Percentiles rank a stretch among this genome's conserved stretches.
These are phyloP conservation scores for Cyanodermella asteris DNA, from an alignment of 2,329 filamentous ascomycete genomes.

Conservation along the genomic window DNA sequence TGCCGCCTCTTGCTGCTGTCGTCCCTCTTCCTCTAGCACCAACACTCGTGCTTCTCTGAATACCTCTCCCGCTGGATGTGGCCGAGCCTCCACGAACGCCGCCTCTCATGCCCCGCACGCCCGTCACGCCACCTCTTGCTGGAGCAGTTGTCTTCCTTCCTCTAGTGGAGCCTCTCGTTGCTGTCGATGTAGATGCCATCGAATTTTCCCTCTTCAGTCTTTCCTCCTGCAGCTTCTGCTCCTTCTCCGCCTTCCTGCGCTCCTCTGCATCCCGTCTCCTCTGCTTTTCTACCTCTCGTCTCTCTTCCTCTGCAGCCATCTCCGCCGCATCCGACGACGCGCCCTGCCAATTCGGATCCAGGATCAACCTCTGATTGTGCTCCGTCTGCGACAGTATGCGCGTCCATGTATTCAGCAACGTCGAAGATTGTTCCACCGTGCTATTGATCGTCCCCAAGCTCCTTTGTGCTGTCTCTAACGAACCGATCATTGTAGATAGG, in stretches of 20 bases:
- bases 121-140: constrained; percentile 14
- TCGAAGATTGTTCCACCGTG: constrained; percentile 72
- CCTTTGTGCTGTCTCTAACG: constrained; percentile 4
- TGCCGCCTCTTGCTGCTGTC: constrained; percentile 3
- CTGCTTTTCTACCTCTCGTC: constrained; percentile 57
- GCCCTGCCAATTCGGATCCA: constrained; percentile 77
- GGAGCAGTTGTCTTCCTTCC: too few species aligned
- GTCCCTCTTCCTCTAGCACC: too few species aligned
- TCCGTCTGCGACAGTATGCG: constrained; percentile 91
- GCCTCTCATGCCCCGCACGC: constrained; percentile 2
- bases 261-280: constrained; percentile 48
- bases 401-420: constrained; percentile 84
- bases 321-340: constrained; percentile 71
- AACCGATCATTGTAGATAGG: constrained; percentile 2
- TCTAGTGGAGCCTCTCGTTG: constrained; percentile 13
- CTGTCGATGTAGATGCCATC: constrained; percentile 11
- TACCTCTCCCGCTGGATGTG: neutral
- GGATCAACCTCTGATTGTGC: constrained; percentile 80
- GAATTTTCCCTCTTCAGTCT: too few species aligned
- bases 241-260: constrained; percentile 28
- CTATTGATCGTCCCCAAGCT: constrained; percentile 58
- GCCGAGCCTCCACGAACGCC: constrained; percentile 9
- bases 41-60: neutral
- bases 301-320: constrained; percentile 63
- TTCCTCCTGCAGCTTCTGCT: constrained; percentile 15